Percentiles rank a stretch among this genome's conserved stretches.
Evolutionary conservation across 208 protist species (phyloP).

Genomic region (Trypanosoma brucei): DNA sequence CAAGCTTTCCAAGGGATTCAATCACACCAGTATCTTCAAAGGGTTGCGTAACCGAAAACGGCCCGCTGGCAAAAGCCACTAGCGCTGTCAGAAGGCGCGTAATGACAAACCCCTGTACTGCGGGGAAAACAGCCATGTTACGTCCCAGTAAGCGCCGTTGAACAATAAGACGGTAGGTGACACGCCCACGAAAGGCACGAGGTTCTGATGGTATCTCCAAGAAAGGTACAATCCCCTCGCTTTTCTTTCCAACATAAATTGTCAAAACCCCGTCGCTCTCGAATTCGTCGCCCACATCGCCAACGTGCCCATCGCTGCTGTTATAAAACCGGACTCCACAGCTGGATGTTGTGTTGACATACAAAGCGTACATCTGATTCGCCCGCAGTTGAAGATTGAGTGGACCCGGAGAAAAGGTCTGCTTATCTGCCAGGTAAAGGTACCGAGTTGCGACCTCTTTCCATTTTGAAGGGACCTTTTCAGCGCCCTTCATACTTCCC

Average conservation of each 20-base stretch:
- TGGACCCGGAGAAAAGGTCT: slow-evolving; percentile 61
- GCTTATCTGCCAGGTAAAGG: slow-evolving; percentile 68
- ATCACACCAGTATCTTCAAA: slow-evolving; percentile 25
- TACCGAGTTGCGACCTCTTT: slow-evolving; percentile 57
- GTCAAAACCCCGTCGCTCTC: slow-evolving; percentile 80
- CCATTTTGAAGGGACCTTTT: slow-evolving; percentile 66
- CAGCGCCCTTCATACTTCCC: slow-evolving; percentile 74
- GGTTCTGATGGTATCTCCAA: slow-evolving; percentile 63
- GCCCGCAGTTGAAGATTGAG: slow-evolving; percentile 71
- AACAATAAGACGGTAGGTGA: slow-evolving; percentile 72
- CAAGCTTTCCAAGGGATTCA: slow-evolving; percentile 14
- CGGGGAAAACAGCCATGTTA: slow-evolving; percentile 62
- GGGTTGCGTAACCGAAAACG: slow-evolving; percentile 8
- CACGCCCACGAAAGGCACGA: slow-evolving; percentile 72
- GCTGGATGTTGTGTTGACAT: slow-evolving; percentile 84
- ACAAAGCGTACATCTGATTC: slow-evolving; percentile 77
- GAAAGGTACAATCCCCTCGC: slow-evolving; percentile 77
- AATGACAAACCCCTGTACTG: slow-evolving; percentile 67
- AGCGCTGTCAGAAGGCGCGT: slow-evolving; percentile 86
- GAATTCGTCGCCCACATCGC: slow-evolving; percentile 76
- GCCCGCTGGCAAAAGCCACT: slow-evolving; percentile 58
- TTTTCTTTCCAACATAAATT: slow-evolving; percentile 84
- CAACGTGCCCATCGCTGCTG: slow-evolving; percentile 73
- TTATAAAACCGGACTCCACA: slow-evolving; percentile 88
- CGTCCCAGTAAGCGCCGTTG: slow-evolving; percentile 18